These are phyloP conservation scores for Jatropha curcas DNA, from an alignment of 345 rosid genomes.

Conservation along the genomic window DNA sequence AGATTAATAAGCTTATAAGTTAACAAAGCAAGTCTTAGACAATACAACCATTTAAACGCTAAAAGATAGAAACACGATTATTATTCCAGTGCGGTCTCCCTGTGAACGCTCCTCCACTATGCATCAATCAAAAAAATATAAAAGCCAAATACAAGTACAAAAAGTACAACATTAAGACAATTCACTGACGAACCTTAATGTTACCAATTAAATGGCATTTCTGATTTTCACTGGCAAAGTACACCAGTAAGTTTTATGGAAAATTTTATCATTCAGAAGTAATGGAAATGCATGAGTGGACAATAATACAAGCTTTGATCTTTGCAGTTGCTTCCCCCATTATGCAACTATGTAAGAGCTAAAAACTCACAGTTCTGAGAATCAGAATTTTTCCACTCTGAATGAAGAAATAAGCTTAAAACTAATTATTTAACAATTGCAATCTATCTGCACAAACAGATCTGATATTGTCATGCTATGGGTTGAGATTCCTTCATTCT, in stretches of 20 bases:
- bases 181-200: background rate
- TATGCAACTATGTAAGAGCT: background rate
- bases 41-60: no score
- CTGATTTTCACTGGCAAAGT: background rate
- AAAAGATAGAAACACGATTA: no score
- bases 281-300: background rate
- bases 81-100: no score
- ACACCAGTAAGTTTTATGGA: background rate
- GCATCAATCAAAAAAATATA: no score
- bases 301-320: background rate
- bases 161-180: no score
- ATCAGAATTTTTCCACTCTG: background rate
- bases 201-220: background rate
- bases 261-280: background rate
- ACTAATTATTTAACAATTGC: slow-evolving; percentile 2
- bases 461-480: background rate
- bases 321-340: background rate
- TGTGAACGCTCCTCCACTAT: no score
- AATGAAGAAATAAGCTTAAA: background rate
- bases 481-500: background rate
- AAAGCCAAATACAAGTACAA: background rate
- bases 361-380: background rate
- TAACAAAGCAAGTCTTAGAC: no score
- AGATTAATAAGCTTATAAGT: no score
- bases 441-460: background rate